Evolutionary conservation across 2,329 filamentous ascomycete species (phyloP).

Genomic region (Arthrobotrys musiformis): DNA sequence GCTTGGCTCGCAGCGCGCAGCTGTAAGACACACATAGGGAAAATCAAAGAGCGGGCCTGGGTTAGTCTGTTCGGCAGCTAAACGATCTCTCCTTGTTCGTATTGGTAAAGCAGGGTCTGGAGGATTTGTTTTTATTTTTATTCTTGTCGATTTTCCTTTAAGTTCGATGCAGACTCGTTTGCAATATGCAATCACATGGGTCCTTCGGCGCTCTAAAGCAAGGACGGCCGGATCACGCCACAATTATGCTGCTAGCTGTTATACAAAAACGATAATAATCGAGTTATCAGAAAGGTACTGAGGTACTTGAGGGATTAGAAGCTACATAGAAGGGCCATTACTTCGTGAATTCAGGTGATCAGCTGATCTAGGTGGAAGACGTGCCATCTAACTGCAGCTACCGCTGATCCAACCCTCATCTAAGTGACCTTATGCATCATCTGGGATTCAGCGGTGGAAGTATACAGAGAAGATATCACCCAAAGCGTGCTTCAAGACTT

Average conservation of each 20-base stretch:
- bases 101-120: background rate
- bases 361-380: background rate
- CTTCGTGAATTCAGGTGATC: background rate
- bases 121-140: no score
- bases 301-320: no score
- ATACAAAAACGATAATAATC: background rate
- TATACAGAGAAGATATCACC: background rate
- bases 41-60: constrained; percentile 3
- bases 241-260: background rate
- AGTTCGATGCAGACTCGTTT: constrained; percentile 1
- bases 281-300: background rate
- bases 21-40: background rate
- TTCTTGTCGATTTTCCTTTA: background rate
- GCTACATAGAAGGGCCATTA: background rate
- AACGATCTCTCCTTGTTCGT: no score
- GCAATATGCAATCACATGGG: constrained; percentile 6
- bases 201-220: no score
- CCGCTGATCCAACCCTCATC: constrained; percentile 1
- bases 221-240: constrained; percentile 3
- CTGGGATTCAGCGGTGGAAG: background rate
- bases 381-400: background rate
- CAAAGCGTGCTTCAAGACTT: background rate
- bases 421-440: constrained; percentile 12
- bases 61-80: background rate
- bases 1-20: constrained; percentile 1